phyloP scores from a whole-genome alignment of 805 yeast genomes.

The Candida boidinii region DNA sequence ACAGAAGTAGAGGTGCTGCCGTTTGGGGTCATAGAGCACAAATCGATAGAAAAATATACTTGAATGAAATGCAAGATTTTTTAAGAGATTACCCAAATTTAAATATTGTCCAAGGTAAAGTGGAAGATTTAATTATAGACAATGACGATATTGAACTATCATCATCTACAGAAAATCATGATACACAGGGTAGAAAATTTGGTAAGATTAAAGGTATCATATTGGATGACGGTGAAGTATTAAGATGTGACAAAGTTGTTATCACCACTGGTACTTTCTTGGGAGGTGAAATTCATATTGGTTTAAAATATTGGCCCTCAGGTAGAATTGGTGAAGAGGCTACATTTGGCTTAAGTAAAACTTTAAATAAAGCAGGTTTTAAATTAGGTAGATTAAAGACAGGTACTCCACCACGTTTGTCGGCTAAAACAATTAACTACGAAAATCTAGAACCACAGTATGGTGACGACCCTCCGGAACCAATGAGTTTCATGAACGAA shows the following conservation, averaged over 20 bases:
- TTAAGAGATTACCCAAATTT: slow-evolving; percentile 50
- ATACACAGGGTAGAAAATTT: slow-evolving; percentile 28
- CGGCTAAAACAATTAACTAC: slow-evolving; percentile 64
- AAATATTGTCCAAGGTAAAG: slow-evolving; percentile 61
- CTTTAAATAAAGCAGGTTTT: slow-evolving; percentile 72
- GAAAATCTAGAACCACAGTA: slow-evolving; percentile 53
- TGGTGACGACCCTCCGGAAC: slow-evolving; percentile 79
- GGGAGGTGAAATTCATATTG: slow-evolving; percentile 92
- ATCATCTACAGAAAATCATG: slow-evolving; percentile 15
- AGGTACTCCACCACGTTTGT: slow-evolving; percentile 93
- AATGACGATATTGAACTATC: too few relatives aligned
- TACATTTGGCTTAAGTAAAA: slow-evolving; percentile 78
- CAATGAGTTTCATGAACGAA: slow-evolving; percentile 83
- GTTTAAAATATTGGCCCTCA: slow-evolving; percentile 70
- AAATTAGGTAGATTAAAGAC: slow-evolving; percentile 85
- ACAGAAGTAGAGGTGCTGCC: slow-evolving; percentile 86
- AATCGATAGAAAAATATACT: slow-evolving; percentile 77
- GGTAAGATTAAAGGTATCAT: slow-evolving; percentile 64
- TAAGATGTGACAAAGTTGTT: slow-evolving; percentile 61
- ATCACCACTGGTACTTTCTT: slow-evolving; percentile 94
- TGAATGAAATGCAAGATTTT: slow-evolving; percentile 67
- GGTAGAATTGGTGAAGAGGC: slow-evolving; percentile 94
- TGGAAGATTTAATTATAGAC: slow-evolving; percentile 74
- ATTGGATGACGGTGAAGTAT: slow-evolving; percentile 53
- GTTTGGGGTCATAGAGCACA: slow-evolving; percentile 99